Evolutionary conservation across 1,284 basidiomycete species (phyloP).

Genomic region (Rhodotorula sp.): DNA sequence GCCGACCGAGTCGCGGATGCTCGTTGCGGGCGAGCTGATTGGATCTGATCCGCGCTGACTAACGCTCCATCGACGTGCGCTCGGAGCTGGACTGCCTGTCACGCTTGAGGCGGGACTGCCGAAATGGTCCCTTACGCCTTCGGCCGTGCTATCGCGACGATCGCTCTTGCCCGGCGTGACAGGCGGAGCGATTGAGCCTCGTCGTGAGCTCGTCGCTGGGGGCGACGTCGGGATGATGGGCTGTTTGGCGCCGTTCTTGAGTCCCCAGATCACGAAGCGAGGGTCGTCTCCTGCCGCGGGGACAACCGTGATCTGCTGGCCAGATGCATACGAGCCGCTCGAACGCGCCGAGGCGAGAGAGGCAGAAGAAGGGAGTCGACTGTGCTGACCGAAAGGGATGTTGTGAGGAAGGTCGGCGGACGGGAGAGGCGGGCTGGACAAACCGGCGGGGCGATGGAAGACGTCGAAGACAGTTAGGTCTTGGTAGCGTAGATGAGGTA

Average conservation of each 20-base stretch:
- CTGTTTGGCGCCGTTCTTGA: not conserved
- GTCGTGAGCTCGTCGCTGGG: not conserved
- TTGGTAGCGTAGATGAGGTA: conserved; percentile 13
- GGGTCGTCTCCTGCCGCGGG: conserved; percentile 72
- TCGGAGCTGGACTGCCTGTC: conserved; percentile 22
- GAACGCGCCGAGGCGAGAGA: conserved; percentile 32
- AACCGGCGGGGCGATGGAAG: conserved; percentile 7
- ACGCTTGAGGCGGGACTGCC: conserved; percentile 49
- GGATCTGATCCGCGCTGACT: conserved; percentile 2
- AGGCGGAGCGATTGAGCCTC: not conserved
- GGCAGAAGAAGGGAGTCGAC: conserved; percentile 24
- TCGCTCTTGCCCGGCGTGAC: not conserved
- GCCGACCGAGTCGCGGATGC: conserved; percentile 30
- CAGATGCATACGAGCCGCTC: conserved; percentile 7
- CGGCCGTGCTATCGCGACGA: not conserved
- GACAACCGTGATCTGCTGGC: conserved; percentile 37
- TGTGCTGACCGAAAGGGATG: conserved; percentile 22
- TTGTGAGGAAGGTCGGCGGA: not conserved
- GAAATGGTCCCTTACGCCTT: not conserved
- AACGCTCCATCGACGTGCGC: conserved; percentile 21
- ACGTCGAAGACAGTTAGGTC: conserved; percentile 31
- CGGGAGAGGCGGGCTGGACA: not conserved
- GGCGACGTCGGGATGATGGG: not conserved
- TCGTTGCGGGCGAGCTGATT: conserved; percentile 22
- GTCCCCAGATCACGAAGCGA: conserved; percentile 80